Evolutionary conservation across 129 eudicot genomes (phyloP), one percentile per base, ranked within the genome.

Genomic region (Flaveria linearis): DNA sequence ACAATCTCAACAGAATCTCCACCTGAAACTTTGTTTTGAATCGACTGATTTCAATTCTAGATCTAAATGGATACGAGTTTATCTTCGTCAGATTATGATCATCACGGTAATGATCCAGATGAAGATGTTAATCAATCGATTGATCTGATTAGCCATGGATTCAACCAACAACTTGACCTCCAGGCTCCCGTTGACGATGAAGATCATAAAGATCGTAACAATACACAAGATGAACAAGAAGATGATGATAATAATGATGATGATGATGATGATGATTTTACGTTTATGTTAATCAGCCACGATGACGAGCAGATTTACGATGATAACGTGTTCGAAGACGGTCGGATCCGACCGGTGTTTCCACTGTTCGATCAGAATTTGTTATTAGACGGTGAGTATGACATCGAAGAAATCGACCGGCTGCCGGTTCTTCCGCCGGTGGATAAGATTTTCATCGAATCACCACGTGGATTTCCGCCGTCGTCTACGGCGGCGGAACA

Each of bases 341-440:
- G 82, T 55, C 70, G 72, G 70, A 77, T 63, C 74, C 43, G 77
- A 58, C 83, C 68, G 47, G 71, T 61, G 6, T 81, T 81, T 70
- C 81, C 81, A 4, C 69, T 81, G 6, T 81, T 81, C 51, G 81
- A 81, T 76, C 85, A 70, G 55, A 78, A 82, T 1, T 43, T 77
- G 15, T 33, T 81, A 6, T 62, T 65, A 63, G 75, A 58, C 22
- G 83, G 68, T 16, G 73, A 75, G 55, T 81, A 75, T 63, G 71
- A 80, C 8, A 39, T 72, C 5, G 84, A 80, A 68, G 80, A 74
- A 15, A 15, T 76, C 16, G 77, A 76, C 45, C 73, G 65, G 20
- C 71, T 87, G 36, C 86, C 87, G 3, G 41, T 46, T 58, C 65
- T 53, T 20, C 89, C 91, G 6, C 83, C 79, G 39, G 94, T 88